Evolutionary conservation across 805 yeast species (phyloP).

Genomic region (Myxozyma neotropica): DNA sequence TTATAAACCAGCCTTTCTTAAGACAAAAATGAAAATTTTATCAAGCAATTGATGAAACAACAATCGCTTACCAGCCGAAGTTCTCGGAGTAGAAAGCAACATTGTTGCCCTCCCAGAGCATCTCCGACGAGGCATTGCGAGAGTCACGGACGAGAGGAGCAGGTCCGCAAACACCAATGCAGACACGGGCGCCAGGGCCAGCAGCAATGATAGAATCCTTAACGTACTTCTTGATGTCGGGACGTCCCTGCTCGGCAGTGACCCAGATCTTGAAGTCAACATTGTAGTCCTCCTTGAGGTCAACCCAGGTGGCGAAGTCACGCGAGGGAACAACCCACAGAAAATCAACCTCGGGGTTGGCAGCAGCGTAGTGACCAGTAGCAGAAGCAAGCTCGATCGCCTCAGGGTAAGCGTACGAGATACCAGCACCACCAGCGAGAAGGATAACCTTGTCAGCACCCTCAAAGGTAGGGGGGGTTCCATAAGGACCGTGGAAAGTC

Average conservation of each 20-base stretch:
- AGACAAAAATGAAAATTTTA: neutral
- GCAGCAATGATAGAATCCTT: slow-evolving; percentile 32
- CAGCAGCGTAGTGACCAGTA: slow-evolving; percentile 27
- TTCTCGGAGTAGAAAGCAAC: slow-evolving; percentile 39
- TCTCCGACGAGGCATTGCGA: slow-evolving; percentile 38
- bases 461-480: slow-evolving; percentile 33
- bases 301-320: slow-evolving; percentile 39
- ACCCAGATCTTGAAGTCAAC: slow-evolving; percentile 39
- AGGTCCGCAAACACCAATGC: slow-evolving; percentile 41
- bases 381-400: slow-evolving; percentile 30
- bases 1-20: neutral
- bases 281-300: slow-evolving; percentile 35
- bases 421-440: slow-evolving; percentile 43
- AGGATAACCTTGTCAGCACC: slow-evolving; percentile 36
- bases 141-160: slow-evolving; percentile 39
- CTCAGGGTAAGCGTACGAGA: slow-evolving; percentile 41
- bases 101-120: slow-evolving; percentile 36
- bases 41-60: neutral
- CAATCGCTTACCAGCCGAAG: slow-evolving; percentile 40
- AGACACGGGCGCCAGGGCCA: slow-evolving; percentile 34
- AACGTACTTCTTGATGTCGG: slow-evolving; percentile 36
- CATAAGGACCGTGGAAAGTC: slow-evolving; percentile 35
- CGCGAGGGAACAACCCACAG: slow-evolving; percentile 41
- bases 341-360: slow-evolving; percentile 37
- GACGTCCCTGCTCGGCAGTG: slow-evolving; percentile 41